Conservation (phyloP, 176 grass and related monocot genomes). For the Aegilops speltoides region DNA sequence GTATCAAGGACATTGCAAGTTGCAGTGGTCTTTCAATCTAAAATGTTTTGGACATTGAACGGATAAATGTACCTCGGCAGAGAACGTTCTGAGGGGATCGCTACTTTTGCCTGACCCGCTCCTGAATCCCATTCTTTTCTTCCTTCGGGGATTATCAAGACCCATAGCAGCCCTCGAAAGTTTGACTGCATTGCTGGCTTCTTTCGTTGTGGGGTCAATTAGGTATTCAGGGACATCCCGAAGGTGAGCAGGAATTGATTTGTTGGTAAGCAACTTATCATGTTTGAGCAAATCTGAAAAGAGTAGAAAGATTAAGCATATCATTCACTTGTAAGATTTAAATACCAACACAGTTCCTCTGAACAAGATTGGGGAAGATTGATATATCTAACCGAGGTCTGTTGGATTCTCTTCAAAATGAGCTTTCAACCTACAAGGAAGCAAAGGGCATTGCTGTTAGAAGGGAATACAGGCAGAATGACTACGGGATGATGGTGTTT, state of each 20-base stretch:
- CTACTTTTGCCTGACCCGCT: conserved; percentile 75
- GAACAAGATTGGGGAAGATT: neutral
- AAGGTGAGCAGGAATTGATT: conserved; percentile 68
- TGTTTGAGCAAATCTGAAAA: conserved; percentile 87
- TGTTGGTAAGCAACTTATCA: conserved; percentile 87
- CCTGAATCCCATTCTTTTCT: conserved; percentile 64
- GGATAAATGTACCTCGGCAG: conserved; percentile 62
- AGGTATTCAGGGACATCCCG: conserved; percentile 87
- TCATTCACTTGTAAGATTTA: conserved; percentile 6
- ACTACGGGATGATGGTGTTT: neutral
- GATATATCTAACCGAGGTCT: conserved; percentile 71
- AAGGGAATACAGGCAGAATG: neutral
- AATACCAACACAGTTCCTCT: conserved; percentile 5
- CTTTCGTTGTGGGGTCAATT: conserved; percentile 79
- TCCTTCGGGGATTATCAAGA: conserved; percentile 46
- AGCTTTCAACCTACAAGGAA: conserved; percentile 72
- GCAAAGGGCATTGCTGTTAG: neutral
- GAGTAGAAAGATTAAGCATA: conserved; percentile 19
- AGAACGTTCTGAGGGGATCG: conserved; percentile 89
- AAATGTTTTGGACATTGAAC: conserved; percentile 11
- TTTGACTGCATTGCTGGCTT: conserved; percentile 80
- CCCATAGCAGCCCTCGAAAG: conserved; percentile 85
- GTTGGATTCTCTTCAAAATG: conserved; percentile 96
- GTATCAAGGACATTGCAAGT: neutral
- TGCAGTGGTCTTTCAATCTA: neutral